Percentiles rank a stretch among this genome's conserved stretches.
Evolutionary conservation across 225 moss, liverwort and hornwort genomes (phyloP).

Genomic region (Pseudoscleropodium purum): DNA sequence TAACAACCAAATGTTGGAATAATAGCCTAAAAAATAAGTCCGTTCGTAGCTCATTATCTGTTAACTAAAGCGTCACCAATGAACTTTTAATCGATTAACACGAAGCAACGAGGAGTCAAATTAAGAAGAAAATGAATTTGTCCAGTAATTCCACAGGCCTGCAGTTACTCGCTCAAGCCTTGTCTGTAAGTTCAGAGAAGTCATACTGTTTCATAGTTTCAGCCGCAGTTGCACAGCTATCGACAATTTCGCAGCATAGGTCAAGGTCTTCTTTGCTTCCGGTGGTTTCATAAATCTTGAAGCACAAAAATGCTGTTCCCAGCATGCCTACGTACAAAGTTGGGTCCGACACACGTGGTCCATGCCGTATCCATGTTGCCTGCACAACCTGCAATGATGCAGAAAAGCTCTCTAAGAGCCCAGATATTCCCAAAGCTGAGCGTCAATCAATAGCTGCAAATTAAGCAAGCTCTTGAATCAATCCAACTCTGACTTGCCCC

Average conservation of each 20-base stretch:
- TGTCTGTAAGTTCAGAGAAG: background rate
- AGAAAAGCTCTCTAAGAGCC: background rate
- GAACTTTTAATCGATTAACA: background rate
- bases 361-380: conserved; percentile 79
- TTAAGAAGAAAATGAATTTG: background rate
- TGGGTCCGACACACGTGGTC: conserved; percentile 73
- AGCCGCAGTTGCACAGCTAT: conserved; percentile 72
- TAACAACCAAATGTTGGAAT: background rate
- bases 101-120: background rate
- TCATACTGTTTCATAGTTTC: conserved; percentile 39
- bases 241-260: conserved; percentile 72
- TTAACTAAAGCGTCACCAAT: background rate
- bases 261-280: conserved; percentile 71
- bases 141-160: background rate
- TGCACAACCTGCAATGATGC: conserved; percentile 60
- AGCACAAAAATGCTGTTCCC: conserved; percentile 84
- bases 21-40: background rate
- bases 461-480: background rate
- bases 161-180: conserved; percentile 1
- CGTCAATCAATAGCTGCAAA: background rate
- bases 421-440: background rate
- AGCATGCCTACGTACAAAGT: conserved; percentile 85
- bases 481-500: background rate
- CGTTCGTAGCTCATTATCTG: background rate
- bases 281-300: conserved; percentile 55